Conservation (phyloP, 371 early-diverging fungal species). For the Zychaea mexicana region DNA sequence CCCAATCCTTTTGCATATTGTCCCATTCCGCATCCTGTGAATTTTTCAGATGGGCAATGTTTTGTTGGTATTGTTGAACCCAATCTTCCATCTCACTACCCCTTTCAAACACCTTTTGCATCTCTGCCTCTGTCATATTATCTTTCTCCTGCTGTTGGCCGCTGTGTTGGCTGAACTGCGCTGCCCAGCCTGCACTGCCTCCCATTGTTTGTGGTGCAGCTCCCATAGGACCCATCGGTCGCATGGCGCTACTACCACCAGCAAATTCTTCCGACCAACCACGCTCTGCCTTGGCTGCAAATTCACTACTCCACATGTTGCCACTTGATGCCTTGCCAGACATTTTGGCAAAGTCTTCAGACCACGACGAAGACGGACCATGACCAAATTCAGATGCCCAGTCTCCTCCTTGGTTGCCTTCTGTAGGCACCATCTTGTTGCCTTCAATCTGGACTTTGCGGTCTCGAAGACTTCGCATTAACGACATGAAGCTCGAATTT, state of each 20-base stretch:
- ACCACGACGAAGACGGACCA: slow-evolving; percentile 39
- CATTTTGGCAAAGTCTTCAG: slow-evolving; percentile 45
- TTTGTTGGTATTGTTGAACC: slow-evolving; percentile 74
- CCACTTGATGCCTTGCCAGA: slow-evolving; percentile 43
- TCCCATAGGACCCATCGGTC: background rate
- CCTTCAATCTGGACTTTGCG: slow-evolving; percentile 84
- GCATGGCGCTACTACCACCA: slow-evolving; percentile 1
- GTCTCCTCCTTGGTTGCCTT: slow-evolving; percentile 18
- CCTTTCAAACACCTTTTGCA: slow-evolving; percentile 46
- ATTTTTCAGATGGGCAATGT: slow-evolving; percentile 67
- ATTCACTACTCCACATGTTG: slow-evolving; percentile 55
- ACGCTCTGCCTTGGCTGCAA: slow-evolving; percentile 56
- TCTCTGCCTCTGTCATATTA: slow-evolving; percentile 28
- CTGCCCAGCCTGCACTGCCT: slow-evolving; percentile 50
- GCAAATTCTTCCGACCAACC: slow-evolving; percentile 67
- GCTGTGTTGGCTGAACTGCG: slow-evolving; percentile 61
- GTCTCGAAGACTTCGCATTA: slow-evolving; percentile 91
- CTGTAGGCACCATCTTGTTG: slow-evolving; percentile 70
- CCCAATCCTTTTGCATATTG: slow-evolving; percentile 78
- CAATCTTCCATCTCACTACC: slow-evolving; percentile 57
- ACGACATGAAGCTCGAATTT: slow-evolving; percentile 84
- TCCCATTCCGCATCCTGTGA: slow-evolving; percentile 82
- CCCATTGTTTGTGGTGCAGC: background rate
- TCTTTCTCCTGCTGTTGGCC: slow-evolving; percentile 24
- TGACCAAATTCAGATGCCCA: slow-evolving; percentile 53